These are phyloP conservation scores for Alternaria sp. DNA, from an alignment of 2,329 filamentous ascomycete genomes.

Conservation along the genomic window DNA sequence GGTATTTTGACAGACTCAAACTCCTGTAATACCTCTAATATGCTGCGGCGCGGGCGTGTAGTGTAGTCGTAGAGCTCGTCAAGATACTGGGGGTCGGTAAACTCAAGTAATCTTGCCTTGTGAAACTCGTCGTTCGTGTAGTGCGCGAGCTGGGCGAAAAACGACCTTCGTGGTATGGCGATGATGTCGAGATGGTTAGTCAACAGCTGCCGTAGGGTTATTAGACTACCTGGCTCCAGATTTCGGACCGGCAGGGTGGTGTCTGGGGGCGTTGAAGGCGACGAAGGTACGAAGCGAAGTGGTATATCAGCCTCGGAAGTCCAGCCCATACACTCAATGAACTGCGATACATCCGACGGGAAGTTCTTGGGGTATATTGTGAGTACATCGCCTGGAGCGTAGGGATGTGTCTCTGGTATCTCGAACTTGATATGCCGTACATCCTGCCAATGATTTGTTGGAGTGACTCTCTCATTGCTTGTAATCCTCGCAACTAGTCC, in stretches of 20 bases:
- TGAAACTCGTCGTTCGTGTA: constrained; percentile 77
- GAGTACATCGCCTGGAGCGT: constrained; percentile 78
- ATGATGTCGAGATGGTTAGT: constrained; percentile 87
- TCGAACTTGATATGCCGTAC: constrained; percentile 78
- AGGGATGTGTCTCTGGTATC: constrained; percentile 53
- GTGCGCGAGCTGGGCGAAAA: constrained; percentile 79
- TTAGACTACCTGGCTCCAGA: constrained; percentile 46
- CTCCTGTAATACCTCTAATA: constrained; percentile 89
- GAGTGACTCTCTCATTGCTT: constrained; percentile 76
- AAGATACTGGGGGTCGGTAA: constrained; percentile 77
- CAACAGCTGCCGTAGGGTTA: constrained; percentile 77
- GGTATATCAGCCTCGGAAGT: constrained; percentile 71
- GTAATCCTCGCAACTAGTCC: constrained; percentile 65
- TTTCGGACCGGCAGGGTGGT: constrained; percentile 49
- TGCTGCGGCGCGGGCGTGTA: constrained; percentile 84
- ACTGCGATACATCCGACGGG: constrained; percentile 74
- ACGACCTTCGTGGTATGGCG: constrained; percentile 84
- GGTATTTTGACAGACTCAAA: constrained; percentile 86
- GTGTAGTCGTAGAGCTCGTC: constrained; percentile 98
- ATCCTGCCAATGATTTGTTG: constrained; percentile 86
- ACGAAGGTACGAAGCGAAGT: constrained; percentile 60
- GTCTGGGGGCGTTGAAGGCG: constrained; percentile 41
- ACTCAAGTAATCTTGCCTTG: constrained; percentile 81
- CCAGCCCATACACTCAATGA: constrained; percentile 85
- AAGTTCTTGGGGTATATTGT: constrained; percentile 90